Conservation (phyloP, 2,329 filamentous ascomycete species). For the Eurotiales sp. region DNA sequence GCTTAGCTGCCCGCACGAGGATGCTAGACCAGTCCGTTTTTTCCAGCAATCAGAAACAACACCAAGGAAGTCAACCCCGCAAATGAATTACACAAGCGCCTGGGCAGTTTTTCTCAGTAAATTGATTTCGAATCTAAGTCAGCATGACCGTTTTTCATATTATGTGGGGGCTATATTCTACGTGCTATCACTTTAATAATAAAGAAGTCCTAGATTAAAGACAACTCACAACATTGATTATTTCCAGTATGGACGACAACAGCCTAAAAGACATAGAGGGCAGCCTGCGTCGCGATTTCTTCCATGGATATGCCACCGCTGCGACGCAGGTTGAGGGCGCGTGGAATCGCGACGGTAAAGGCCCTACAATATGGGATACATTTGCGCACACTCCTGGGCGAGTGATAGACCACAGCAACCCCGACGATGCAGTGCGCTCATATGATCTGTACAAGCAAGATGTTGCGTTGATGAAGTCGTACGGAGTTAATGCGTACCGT, state of each 20-base stretch:
- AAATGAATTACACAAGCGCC: background rate
- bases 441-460: constrained; percentile 73
- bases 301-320: constrained; percentile 28
- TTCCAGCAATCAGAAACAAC: constrained; percentile 8
- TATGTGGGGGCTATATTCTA: background rate
- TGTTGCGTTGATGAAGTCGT: constrained; percentile 67
- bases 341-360: constrained; percentile 67
- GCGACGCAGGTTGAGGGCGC: constrained; percentile 69
- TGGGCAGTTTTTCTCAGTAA: background rate
- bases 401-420: constrained; percentile 69
- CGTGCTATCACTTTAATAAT: background rate
- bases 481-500: constrained; percentile 69
- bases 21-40: background rate
- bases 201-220: background rate
- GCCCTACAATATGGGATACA: constrained; percentile 75
- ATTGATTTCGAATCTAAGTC: background rate
- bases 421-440: constrained; percentile 72
- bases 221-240: background rate
- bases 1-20: background rate
- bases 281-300: constrained; percentile 25
- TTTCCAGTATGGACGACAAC: background rate
- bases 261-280: constrained; percentile 22
- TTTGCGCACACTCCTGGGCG: constrained; percentile 73
- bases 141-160: background rate
- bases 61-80: background rate